phyloP scores from a whole-genome alignment of 208 protist genomes.

The Leishmania major region DNA sequence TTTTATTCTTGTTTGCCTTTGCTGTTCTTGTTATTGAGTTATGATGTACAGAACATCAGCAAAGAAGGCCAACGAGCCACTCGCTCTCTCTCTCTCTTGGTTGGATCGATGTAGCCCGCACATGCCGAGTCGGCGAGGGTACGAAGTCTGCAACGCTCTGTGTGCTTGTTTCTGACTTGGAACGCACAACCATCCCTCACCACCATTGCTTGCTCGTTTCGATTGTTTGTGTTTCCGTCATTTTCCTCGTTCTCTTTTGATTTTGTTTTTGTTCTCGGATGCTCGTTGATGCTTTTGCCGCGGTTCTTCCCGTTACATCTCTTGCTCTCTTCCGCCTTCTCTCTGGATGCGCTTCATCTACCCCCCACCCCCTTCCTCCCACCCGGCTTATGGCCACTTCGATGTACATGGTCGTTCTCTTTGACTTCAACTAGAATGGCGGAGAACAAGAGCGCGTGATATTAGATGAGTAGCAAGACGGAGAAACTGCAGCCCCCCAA shows the following conservation, averaged over 20 bases:
- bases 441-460: not conserved
- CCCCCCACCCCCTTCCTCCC: not conserved
- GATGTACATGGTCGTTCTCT: not conserved
- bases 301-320: not conserved
- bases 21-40: not conserved
- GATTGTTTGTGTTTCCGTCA: not conserved
- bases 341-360: not conserved
- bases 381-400: not conserved
- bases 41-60: not conserved
- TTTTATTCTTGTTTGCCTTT: conserved; percentile 8
- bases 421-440: not conserved
- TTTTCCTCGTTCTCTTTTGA: not conserved
- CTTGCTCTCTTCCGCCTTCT: not conserved
- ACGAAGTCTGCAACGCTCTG: not conserved
- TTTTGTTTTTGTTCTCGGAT: not conserved
- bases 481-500: not conserved
- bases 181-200: not conserved
- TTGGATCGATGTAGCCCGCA: not conserved
- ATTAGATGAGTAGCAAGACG: not conserved
- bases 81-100: not conserved
- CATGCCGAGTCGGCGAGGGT: not conserved
- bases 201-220: not conserved
- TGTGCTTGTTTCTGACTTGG: not conserved
- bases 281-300: not conserved
- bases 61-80: not conserved